These are phyloP conservation scores for Trichoderma gracile DNA, from an alignment of 2,329 filamentous ascomycete species.

Conservation along the genomic window DNA sequence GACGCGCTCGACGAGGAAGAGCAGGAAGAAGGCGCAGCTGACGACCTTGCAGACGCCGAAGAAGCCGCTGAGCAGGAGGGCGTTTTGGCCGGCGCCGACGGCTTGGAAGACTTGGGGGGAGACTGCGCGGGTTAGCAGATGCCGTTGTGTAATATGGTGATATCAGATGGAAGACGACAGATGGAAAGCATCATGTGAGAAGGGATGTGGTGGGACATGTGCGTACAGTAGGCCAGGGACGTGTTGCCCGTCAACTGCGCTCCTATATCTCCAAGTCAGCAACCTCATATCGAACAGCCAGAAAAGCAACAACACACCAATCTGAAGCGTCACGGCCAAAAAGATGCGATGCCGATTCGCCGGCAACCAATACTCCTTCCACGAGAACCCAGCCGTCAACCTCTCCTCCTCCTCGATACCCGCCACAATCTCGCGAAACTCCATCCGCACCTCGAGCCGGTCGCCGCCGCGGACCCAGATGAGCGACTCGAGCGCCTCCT, in stretches of 20 bases:
- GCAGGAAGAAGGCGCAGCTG: slow-evolving; percentile 48
- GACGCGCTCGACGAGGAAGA: slow-evolving; percentile 52
- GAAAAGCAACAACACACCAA: slow-evolving; percentile 42
- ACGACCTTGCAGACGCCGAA: slow-evolving; percentile 55
- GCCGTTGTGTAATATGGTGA: too few species aligned
- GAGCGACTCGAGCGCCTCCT: slow-evolving; percentile 50
- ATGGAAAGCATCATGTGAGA: background rate
- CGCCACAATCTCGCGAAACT: slow-evolving; percentile 45
- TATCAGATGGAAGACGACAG: too few species aligned
- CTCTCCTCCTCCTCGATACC: slow-evolving; percentile 51
- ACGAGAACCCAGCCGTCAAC: slow-evolving; percentile 47
- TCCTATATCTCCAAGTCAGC: slow-evolving; percentile 29
- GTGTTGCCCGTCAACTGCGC: slow-evolving; percentile 53
- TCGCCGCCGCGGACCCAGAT: slow-evolving; percentile 53
- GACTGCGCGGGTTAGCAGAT: slow-evolving; percentile 34
- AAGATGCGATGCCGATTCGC: slow-evolving; percentile 51
- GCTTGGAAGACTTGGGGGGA: slow-evolving; percentile 54
- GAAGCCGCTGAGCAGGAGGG: slow-evolving; percentile 53
- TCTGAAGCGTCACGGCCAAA: slow-evolving; percentile 52
- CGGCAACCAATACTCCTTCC: slow-evolving; percentile 48
- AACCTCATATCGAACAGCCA: background rate
- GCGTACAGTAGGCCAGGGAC: slow-evolving; percentile 50
- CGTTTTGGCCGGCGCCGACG: slow-evolving; percentile 49
- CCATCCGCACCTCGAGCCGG: slow-evolving; percentile 26
- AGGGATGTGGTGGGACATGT: background rate